Base-by-base conservation (phyloP, 441 rosid genomes). In the Hura crepitans region DNA sequence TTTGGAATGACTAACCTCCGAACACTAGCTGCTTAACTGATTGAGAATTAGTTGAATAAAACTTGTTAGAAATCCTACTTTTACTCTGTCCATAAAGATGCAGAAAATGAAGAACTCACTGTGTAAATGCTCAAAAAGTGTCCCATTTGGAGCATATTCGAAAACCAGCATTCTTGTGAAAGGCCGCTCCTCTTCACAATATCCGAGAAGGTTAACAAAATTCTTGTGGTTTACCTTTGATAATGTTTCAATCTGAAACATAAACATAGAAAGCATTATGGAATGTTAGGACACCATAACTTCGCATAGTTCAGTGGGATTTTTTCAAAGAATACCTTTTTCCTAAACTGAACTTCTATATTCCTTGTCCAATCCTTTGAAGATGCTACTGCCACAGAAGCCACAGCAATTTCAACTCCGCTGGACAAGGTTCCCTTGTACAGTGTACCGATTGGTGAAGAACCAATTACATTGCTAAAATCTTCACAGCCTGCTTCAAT, bases 401-500 rank as follows among this genome's bases (percentile, higher is more conserved):
- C 81, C 76, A 93, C 98, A 2, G 94, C 96, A 35, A 96, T 86
- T 81, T 96, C 99, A 73, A 84, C 91, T 35, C 97, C 98, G 71
- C 89, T 93, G 1, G 99, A 88, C 18, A 93, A 76, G 60, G 97
- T 96, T 6, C 98, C 99, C 77, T 96, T 96, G 63, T 93, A 96
- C 18, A 89, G 82, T 1, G 83, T 82, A 22, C 96, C 90, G 31
- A 84, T 85, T 17, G 91, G 80, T 68, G 86, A 86, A 62, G 87
- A 73, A 39, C 92, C 99, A 31, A 96, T 89, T 76, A 96, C 85
- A 74, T 96, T 96, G 68, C 98, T 96, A 75, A 96, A 96, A 79
- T 93, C 98, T 81, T 96, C 99, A 66, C 99, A 93, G 23, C 97
- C 99, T 57, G 87, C 91, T 82, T 84, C 89, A 65, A 96, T 90